These are phyloP conservation scores for Tricholoma matsutake DNA, from an alignment of 768 basidiomycete genomes.

Conservation along the genomic window DNA sequence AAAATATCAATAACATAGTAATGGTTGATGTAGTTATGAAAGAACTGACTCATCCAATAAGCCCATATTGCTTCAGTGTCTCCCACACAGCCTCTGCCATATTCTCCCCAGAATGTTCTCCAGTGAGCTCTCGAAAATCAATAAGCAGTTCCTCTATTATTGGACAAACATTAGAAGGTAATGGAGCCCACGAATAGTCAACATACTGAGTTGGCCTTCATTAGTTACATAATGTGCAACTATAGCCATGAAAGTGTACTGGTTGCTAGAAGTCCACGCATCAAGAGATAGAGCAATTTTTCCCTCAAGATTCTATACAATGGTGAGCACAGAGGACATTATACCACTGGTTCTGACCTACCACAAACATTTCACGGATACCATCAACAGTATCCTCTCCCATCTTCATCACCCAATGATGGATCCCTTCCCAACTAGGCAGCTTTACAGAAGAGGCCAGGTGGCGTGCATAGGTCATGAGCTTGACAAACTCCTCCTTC, in stretches of 20 bases:
- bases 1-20: no score
- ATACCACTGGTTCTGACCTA: neutral
- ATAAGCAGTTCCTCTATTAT: neutral
- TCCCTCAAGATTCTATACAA: neutral
- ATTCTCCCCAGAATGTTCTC: no score
- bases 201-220: neutral
- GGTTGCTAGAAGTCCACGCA: neutral
- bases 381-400: neutral
- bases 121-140: neutral
- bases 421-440: neutral
- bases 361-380: neutral
- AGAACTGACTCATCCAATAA: neutral
- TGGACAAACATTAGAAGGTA: neutral
- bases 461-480: neutral
- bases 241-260: neutral
- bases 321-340: neutral
- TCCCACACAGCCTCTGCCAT: neutral
- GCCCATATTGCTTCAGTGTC: neutral
- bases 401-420: neutral
- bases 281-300: neutral
- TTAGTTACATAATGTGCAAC: neutral
- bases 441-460: neutral
- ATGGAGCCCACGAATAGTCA: no score
- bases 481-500: neutral
- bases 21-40: no score